These are phyloP conservation scores for Rutstroemia sp. DNA, from an alignment of 2,329 filamentous ascomycete genomes.

Conservation along the genomic window DNA sequence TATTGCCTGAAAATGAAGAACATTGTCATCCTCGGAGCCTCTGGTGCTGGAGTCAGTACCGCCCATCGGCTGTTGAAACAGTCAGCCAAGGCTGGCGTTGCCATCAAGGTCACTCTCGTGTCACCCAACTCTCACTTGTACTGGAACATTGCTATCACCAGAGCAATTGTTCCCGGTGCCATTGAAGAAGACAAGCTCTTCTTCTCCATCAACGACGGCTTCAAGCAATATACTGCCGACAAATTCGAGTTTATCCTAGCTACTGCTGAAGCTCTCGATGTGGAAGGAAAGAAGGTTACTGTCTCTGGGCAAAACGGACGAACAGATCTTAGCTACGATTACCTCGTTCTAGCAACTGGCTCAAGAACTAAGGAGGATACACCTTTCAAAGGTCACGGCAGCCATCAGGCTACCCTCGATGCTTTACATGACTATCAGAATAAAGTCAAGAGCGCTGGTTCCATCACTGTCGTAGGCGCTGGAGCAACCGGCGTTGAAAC, in stretches of 20 bases:
- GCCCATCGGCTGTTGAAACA: conserved; percentile 29
- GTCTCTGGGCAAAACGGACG: conserved; percentile 32
- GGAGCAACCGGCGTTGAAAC: conserved; percentile 30
- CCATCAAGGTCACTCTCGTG: conserved; percentile 46
- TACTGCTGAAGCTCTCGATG: conserved; percentile 38
- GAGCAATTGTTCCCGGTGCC: conserved; percentile 36
- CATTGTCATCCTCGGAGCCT: conserved; percentile 29
- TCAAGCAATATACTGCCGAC: conserved; percentile 38
- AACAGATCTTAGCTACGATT: conserved; percentile 37
- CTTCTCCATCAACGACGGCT: conserved; percentile 34
- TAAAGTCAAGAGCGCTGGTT: conserved; percentile 17
- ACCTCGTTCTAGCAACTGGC: conserved; percentile 48
- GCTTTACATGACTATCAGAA: conserved; percentile 17
- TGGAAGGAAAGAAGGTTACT: conserved; percentile 34
- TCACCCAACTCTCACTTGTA: conserved; percentile 42
- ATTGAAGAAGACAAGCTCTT: conserved; percentile 36
- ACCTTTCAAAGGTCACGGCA: conserved; percentile 41
- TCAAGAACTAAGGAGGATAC: conserved; percentile 35
- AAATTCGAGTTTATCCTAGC: conserved; percentile 47
- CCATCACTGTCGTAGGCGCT: conserved; percentile 27
- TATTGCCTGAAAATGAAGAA: conserved; percentile 4
- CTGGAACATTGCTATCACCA: conserved; percentile 41
- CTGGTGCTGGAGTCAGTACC: conserved; percentile 25
- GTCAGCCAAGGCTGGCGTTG: conserved; percentile 13
- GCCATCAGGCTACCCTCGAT: conserved; percentile 28